These are phyloP conservation scores for Trypanosoma caninum DNA, from an alignment of 208 protist genomes.

Conservation along the genomic window DNA sequence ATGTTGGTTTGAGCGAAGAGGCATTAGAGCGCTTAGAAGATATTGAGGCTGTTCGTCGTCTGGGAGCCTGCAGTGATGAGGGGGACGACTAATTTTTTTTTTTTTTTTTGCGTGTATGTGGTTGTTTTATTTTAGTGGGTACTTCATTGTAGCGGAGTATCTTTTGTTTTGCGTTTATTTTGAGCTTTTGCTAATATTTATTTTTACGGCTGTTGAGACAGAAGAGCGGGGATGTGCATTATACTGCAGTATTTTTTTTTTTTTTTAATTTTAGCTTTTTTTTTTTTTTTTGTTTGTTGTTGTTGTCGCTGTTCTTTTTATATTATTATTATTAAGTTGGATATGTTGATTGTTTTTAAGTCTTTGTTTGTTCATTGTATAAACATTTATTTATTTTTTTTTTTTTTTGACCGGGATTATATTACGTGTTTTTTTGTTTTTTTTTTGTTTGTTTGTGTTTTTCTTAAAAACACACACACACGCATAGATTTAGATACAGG, in stretches of 20 bases:
- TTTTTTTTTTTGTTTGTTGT: slow-evolving; percentile 5
- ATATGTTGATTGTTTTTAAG: no score
- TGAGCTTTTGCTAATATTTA: no score
- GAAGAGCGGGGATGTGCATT: background rate
- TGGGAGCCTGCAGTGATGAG: slow-evolving; percentile 27
- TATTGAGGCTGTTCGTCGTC: slow-evolving; percentile 49
- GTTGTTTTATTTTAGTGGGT: background rate
- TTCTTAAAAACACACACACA: no score
- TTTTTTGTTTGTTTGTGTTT: slow-evolving; percentile 10
- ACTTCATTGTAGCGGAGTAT: background rate
- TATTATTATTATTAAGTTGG: no score
- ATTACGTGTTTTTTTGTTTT: background rate
- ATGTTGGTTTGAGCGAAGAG: slow-evolving; percentile 26
- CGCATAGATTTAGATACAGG: no score
- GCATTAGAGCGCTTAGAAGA: slow-evolving; percentile 44
- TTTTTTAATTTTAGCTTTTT: background rate
- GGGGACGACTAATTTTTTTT: slow-evolving; percentile 22
- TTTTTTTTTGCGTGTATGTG: slow-evolving; percentile 3
- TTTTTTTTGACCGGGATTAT: background rate
- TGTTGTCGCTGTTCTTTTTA: background rate
- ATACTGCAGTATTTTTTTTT: background rate
- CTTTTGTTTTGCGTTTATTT: background rate
- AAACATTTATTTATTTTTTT: no score
- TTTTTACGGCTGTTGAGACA: no score
- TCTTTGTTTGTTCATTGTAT: no score